Conservation (phyloP, 345 rosid species). For the Firmiana major region DNA sequence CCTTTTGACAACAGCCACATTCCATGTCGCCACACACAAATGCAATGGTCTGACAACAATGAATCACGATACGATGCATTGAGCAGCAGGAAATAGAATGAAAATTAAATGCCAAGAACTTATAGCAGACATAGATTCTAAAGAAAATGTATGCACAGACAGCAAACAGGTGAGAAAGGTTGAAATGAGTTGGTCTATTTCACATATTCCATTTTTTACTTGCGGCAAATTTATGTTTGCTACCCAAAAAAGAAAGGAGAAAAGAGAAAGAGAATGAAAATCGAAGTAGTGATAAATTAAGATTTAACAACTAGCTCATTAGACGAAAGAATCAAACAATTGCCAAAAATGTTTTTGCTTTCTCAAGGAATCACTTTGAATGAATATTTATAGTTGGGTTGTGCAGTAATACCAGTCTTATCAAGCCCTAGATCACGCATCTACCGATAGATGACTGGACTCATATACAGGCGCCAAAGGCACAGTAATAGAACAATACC, state of each 20-base stretch:
- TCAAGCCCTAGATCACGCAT: too few species aligned
- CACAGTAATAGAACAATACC: too few species aligned
- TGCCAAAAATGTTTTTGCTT: neutral
- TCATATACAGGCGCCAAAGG: too few species aligned
- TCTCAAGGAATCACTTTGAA: conserved; percentile 5
- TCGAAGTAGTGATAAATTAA: neutral
- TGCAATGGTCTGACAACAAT: conserved; percentile 73
- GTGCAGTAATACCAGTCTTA: neutral
- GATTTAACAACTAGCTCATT: neutral
- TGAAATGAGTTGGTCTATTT: neutral
- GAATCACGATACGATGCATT: conserved; percentile 12
- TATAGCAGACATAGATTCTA: neutral
- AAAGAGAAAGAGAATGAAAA: neutral
- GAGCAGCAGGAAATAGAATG: conserved; percentile 1
- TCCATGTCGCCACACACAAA: conserved; percentile 80
- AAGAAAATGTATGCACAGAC: neutral
- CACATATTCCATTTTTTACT: neutral
- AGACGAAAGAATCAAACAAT: neutral
- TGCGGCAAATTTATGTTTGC: neutral
- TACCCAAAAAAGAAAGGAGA: neutral
- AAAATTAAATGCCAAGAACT: neutral
- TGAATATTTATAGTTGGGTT: neutral
- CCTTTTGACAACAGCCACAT: conserved; percentile 84
- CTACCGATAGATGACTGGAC: too few species aligned
- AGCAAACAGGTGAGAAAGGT: neutral